Evolutionary conservation across 495 filamentous ascomycete genomes (phyloP).

Genomic region (Baudoinia panamericana): DNA sequence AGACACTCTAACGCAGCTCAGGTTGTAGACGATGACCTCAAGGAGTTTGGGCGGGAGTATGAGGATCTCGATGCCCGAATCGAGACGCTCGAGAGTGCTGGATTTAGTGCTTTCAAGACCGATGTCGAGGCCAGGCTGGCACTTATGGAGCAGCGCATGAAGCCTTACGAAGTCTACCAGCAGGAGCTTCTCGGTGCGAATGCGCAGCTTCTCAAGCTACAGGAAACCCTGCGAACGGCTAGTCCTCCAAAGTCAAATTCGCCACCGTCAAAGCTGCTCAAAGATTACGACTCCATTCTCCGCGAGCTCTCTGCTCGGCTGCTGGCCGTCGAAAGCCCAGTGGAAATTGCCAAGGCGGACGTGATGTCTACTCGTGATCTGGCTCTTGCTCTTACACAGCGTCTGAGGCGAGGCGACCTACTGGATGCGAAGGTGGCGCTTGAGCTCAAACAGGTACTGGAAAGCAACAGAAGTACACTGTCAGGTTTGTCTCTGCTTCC

Average conservation of each 20-base stretch:
- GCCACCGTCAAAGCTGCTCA: neutral
- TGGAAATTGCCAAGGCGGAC: neutral
- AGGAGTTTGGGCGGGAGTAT: neutral
- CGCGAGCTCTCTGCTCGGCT: neutral
- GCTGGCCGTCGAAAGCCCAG: neutral
- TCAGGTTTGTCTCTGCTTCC: neutral
- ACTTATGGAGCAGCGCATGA: neutral
- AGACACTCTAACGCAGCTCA: neutral
- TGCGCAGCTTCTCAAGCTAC: conserved; percentile 1
- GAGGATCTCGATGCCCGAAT: neutral
- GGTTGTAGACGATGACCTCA: neutral
- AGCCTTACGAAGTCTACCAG: conserved; percentile 6
- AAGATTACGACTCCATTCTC: neutral
- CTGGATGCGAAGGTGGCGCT: neutral
- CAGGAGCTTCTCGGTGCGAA: neutral
- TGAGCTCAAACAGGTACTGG: neutral
- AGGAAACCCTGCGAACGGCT: neutral
- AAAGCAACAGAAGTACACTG: neutral
- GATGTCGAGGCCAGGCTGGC: neutral
- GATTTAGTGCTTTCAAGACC: too few species aligned
- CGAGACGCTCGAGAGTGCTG: too few species aligned
- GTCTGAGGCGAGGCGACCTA: conserved; percentile 1
- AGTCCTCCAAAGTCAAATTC: neutral
- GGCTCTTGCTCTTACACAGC: neutral
- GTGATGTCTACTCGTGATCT: conserved; percentile 1